These are phyloP conservation scores for Cryptococcus maquisensis DNA, from an alignment of 1,284 basidiomycete species.

Conservation along the genomic window DNA sequence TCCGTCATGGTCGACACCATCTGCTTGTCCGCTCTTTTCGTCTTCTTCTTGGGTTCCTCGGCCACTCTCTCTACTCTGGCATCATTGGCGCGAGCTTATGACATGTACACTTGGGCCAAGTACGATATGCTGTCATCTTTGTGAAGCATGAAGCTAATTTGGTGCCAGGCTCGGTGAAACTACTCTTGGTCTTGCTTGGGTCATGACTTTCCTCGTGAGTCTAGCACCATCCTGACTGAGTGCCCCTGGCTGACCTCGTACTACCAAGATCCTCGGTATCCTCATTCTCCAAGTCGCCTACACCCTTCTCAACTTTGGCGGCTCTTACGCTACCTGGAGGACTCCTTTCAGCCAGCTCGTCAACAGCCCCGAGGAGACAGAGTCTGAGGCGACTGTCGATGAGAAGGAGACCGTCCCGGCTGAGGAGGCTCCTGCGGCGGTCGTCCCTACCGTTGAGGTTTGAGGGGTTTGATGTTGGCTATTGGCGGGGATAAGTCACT, in stretches of 20 bases:
- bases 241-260: too few species aligned
- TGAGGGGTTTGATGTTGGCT: too few species aligned
- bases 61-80: conserved; percentile 10
- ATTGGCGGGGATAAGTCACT: too few species aligned
- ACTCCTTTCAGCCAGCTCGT: conserved; percentile 33
- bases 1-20: conserved; percentile 31
- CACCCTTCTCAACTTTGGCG: conserved; percentile 26
- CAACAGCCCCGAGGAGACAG: neutral
- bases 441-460: too few species aligned
- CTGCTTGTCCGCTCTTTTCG: conserved; percentile 24
- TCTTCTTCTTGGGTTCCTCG: conserved; percentile 18
- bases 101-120: conserved; percentile 4
- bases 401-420: too few species aligned
- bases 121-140: neutral
- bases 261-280: conserved; percentile 36
- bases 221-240: neutral
- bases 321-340: conserved; percentile 22
- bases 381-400: too few species aligned
- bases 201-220: conserved; percentile 28
- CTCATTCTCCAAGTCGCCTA: conserved; percentile 34
- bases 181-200: conserved; percentile 34
- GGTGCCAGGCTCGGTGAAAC: conserved; percentile 25
- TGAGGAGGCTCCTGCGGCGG: too few species aligned
- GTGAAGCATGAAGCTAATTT: neutral
- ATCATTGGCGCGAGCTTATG: conserved; percentile 3